Evolutionary conservation across 495 filamentous ascomycete species (phyloP).

Genomic region (Xylaria flabelliformis): DNA sequence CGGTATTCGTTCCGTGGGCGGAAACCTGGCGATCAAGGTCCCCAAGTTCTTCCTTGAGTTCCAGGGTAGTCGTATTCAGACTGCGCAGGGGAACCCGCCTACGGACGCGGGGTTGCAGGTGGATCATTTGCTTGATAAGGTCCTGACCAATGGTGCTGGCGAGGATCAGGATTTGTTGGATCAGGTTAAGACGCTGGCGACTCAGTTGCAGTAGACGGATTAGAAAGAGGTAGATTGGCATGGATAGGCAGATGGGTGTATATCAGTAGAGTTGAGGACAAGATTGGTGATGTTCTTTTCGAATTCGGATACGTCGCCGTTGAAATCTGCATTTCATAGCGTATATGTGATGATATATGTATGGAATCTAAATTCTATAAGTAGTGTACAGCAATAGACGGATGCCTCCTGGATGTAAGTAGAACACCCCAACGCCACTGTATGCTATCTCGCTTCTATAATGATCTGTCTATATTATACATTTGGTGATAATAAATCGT

Average conservation of each 20-base stretch:
- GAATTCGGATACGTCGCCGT: not conserved
- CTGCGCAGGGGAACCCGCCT: constrained; percentile 54
- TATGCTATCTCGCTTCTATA: constrained; percentile 28
- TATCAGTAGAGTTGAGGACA: not conserved
- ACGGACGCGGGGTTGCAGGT: constrained; percentile 51
- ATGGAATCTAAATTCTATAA: constrained; percentile 15
- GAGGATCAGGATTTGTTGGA: constrained; percentile 47
- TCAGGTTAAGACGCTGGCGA: constrained; percentile 47
- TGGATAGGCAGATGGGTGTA: not conserved
- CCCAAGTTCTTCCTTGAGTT: constrained; percentile 59
- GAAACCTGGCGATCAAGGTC: constrained; percentile 51
- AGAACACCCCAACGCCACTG: constrained; percentile 15
- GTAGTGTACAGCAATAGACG: constrained; percentile 12
- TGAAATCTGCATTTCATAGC: not conserved
- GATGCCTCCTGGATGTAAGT: not conserved
- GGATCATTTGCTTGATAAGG: constrained; percentile 55
- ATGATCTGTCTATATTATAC: constrained; percentile 53
- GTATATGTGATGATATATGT: not conserved
- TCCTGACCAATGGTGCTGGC: constrained; percentile 52
- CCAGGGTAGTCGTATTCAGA: constrained; percentile 56
- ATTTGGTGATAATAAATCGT: constrained; percentile 82
- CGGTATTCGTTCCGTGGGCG: constrained; percentile 52
- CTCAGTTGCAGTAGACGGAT: constrained; percentile 35
- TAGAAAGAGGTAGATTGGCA: not conserved
- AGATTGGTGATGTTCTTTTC: not conserved